Evolutionary conservation across 345 rosid species (phyloP).

Genomic region (Eucalyptus rudis): DNA sequence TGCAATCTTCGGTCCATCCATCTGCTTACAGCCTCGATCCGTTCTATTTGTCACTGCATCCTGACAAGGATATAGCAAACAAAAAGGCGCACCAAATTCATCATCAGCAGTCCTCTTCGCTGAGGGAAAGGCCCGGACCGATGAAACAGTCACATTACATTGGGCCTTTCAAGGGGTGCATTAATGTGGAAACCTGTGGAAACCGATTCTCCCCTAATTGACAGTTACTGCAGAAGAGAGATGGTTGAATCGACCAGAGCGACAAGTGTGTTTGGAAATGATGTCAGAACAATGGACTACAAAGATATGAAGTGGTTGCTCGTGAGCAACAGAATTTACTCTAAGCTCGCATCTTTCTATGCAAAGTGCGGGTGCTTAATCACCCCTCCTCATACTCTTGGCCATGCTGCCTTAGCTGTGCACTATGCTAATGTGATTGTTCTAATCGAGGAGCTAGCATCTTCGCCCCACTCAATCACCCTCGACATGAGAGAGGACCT

Average conservation of each 20-base stretch:
- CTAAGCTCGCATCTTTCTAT: conserved; percentile 12
- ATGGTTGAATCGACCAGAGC: neutral
- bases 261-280: conserved; percentile 4
- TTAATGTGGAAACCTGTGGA: conserved; percentile 14
- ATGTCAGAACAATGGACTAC: neutral
- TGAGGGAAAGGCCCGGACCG: conserved; percentile 1
- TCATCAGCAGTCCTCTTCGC: conserved; percentile 2
- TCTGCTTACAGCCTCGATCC: conserved; percentile 4
- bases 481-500: conserved; percentile 32
- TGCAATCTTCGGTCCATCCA: conserved; percentile 19
- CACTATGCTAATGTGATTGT: conserved; percentile 39
- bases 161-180: conserved; percentile 29
- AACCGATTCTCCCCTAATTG: conserved; percentile 14
- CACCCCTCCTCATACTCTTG: conserved; percentile 33
- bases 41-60: conserved; percentile 1
- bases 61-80: conserved; percentile 12
- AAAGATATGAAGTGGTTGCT: neutral
- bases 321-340: conserved; percentile 2
- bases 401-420: conserved; percentile 38
- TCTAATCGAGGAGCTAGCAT: conserved; percentile 33
- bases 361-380: conserved; percentile 13
- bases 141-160: conserved; percentile 2
- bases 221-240: conserved; percentile 6
- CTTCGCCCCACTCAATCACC: conserved; percentile 23
- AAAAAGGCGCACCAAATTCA: conserved; percentile 1